A percentile compares a stretch with the other conserved stretches of the same genome.
Evolutionary conservation across 805 yeast species (phyloP).

Genomic region (Wickerhamomyces strasburgensis): DNA sequence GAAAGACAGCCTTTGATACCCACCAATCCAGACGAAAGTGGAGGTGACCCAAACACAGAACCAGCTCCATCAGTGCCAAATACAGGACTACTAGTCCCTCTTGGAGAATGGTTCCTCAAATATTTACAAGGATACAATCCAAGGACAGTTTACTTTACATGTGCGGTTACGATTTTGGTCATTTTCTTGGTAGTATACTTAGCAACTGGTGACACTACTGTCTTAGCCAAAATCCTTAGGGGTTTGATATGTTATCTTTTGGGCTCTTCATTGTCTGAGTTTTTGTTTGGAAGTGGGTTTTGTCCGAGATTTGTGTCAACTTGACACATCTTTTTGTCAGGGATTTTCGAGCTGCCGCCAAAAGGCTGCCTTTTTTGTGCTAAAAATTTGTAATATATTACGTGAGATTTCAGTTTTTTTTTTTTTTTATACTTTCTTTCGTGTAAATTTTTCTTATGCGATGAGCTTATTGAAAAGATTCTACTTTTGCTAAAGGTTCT

Average conservation of each 20-base stretch:
- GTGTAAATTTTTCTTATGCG: too few species aligned
- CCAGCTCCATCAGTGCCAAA: too few species aligned
- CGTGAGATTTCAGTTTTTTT: too few species aligned
- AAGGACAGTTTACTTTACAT: constrained; percentile 1
- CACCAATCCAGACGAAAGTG: constrained; percentile 1
- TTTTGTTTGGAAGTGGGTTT: constrained; percentile 16
- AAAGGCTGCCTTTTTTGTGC: too few species aligned
- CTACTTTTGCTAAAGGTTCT: too few species aligned
- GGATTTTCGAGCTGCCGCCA: too few species aligned
- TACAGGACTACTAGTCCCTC: background rate
- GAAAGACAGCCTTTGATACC: constrained; percentile 12
- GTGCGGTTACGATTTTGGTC: constrained; percentile 2
- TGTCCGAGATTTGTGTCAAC: constrained; percentile 12
- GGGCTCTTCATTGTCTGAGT: constrained; percentile 6
- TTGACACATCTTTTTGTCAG: too few species aligned
- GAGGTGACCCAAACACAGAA: background rate
- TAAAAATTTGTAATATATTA: too few species aligned
- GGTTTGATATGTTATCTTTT: constrained; percentile 20
- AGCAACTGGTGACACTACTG: constrained; percentile 16
- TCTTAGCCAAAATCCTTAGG: constrained; percentile 13
- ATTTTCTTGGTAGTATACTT: constrained; percentile 7
- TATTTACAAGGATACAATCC: background rate
- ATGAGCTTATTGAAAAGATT: too few species aligned
- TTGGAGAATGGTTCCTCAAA: background rate
- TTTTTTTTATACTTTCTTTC: too few species aligned